Evolutionary conservation across 106 monocot species (phyloP).

Genomic region (Dendrobium chrysotoxum): DNA sequence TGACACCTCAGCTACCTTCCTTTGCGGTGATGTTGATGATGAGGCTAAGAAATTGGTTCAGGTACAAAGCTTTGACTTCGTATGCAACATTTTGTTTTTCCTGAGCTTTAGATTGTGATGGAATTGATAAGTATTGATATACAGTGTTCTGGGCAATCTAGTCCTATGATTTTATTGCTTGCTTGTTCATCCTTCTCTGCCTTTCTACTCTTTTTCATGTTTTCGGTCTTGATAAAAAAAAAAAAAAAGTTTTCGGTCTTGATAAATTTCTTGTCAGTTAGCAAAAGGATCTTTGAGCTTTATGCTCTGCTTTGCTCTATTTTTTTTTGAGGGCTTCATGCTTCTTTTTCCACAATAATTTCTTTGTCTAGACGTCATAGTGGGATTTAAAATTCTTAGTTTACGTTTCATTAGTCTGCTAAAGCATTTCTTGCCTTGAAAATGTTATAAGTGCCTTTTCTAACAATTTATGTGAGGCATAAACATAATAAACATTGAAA

Average conservation of each 20-base stretch:
- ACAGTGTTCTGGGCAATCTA: not conserved
- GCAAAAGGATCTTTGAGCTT: not conserved
- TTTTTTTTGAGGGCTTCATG: no score
- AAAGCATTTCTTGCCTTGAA: no score
- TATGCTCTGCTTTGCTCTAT: not conserved
- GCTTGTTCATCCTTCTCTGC: not conserved
- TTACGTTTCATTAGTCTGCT: no score
- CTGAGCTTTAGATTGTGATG: not conserved
- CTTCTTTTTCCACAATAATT: no score
- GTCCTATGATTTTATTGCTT: not conserved
- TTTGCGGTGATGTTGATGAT: conserved; percentile 78
- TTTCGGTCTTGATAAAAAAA: not conserved
- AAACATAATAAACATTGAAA: no score
- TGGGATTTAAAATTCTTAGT: no score
- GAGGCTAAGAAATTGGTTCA: conserved; percentile 73
- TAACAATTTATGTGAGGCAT: no score
- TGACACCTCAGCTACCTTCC: conserved; percentile 93
- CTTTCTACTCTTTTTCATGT: not conserved
- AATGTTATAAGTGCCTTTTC: no score
- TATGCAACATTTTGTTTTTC: not conserved
- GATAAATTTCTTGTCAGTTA: not conserved
- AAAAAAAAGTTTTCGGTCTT: not conserved
- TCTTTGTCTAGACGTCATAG: no score
- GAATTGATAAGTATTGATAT: not conserved
- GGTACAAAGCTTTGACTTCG: conserved; percentile 25